phyloP scores from a whole-genome alignment of 1,139 yeast genomes.

The Hyphopichia pseudoburtonii region DNA sequence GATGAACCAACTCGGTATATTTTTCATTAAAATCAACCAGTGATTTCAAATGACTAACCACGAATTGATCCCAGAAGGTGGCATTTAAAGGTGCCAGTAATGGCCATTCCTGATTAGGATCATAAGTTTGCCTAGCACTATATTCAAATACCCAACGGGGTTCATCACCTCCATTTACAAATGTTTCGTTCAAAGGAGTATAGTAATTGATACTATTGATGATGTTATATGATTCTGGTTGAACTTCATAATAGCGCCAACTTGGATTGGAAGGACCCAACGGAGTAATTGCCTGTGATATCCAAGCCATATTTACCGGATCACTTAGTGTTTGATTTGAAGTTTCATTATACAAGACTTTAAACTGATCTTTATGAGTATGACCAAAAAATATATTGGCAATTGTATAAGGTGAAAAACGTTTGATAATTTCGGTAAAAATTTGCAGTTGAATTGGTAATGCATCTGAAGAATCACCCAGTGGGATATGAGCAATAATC shows the following conservation, averaged over 20 bases:
- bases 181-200: conserved; percentile 53
- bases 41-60: conserved; percentile 30
- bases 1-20: conserved; percentile 47
- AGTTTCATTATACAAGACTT: conserved; percentile 49
- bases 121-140: conserved; percentile 52
- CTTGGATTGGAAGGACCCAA: conserved; percentile 59
- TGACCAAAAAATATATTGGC: conserved; percentile 73
- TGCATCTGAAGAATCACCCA: conserved; percentile 52
- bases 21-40: conserved; percentile 44
- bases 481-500: conserved; percentile 71
- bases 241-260: conserved; percentile 73
- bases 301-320: conserved; percentile 61
- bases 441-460: conserved; percentile 62
- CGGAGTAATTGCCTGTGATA: conserved; percentile 68
- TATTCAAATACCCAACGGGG: conserved; percentile 58
- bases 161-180: conserved; percentile 45
- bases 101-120: conserved; percentile 50
- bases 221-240: conserved; percentile 58
- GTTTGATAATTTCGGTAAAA: conserved; percentile 57
- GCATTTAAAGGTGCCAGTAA: conserved; percentile 52
- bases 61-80: conserved; percentile 54
- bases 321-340: no score
- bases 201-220: conserved; percentile 61
- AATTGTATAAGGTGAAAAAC: conserved; percentile 69
- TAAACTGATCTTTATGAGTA: conserved; percentile 70